These are phyloP conservation scores for Tolypocladium ophioglossoides DNA, from an alignment of 2,329 filamentous ascomycete species.

Conservation along the genomic window DNA sequence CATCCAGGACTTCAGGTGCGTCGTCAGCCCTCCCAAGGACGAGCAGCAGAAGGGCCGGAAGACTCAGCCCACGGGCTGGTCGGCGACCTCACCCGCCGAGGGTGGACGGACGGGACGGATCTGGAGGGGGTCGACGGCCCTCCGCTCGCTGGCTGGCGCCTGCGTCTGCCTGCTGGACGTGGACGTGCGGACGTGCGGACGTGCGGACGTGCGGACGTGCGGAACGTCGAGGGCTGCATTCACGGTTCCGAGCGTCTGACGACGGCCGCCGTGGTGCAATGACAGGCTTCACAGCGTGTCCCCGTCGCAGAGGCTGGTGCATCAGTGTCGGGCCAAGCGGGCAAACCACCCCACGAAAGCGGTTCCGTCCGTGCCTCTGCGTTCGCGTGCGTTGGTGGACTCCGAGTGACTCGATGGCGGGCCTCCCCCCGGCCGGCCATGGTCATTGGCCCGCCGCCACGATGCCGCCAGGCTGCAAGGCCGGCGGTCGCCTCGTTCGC, in stretches of 20 bases:
- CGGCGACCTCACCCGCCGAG: too few relatives aligned
- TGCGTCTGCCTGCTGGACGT: neutral
- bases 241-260: neutral
- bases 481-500: neutral
- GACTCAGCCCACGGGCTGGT: too few relatives aligned
- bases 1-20: neutral
- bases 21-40: neutral
- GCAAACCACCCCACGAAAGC: neutral
- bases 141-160: neutral
- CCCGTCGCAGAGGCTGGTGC: neutral
- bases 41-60: too few relatives aligned
- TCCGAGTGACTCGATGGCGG: neutral
- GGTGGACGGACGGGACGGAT: neutral
- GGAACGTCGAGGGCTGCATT: neutral
- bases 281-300: neutral
- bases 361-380: neutral
- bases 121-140: neutral
- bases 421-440: neutral
- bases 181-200: too few relatives aligned
- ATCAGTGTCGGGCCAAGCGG: neutral
- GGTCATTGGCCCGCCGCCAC: neutral
- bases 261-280: neutral
- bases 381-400: too few relatives aligned
- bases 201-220: too few relatives aligned
- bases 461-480: neutral